Conservation (phyloP, 2,329 filamentous ascomycete species). For the Ambrosiella cleistominuta region DNA sequence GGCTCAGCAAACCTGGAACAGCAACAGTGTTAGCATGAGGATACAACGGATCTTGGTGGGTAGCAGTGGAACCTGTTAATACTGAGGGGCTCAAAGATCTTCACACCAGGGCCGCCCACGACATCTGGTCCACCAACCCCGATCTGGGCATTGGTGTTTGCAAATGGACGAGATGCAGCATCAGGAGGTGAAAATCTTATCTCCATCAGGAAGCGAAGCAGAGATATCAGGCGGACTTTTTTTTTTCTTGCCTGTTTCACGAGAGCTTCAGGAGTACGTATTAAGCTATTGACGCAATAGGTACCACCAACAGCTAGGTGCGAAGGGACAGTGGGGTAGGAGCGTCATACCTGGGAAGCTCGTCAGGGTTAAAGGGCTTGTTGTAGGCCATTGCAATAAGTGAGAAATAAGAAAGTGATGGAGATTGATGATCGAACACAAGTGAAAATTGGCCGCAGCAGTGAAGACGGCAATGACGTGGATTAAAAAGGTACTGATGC, state of each 20-base stretch:
- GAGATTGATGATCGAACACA: not conserved
- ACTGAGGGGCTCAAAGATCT: not conserved
- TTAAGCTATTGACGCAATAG: not conserved
- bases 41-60: not conserved
- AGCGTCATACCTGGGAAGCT: slow-evolving; percentile 63
- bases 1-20: slow-evolving; percentile 52
- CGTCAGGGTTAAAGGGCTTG: slow-evolving; percentile 80
- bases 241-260: slow-evolving; percentile 6
- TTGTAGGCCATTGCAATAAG: slow-evolving; percentile 71
- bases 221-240: not conserved
- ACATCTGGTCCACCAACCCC: too few relatives aligned
- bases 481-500: not conserved
- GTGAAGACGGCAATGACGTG: not conserved
- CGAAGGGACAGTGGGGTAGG: not conserved
- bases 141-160: not conserved
- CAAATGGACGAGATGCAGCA: not conserved
- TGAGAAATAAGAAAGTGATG: not conserved
- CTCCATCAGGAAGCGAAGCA: not conserved
- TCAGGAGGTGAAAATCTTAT: not conserved
- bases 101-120: too few relatives aligned
- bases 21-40: slow-evolving; percentile 6
- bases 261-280: slow-evolving; percentile 5
- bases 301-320: not conserved
- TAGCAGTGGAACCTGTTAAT: not conserved
- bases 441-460: not conserved